These are phyloP conservation scores for Globisporangium rhizosaccharum DNA, from an alignment of 352 stramenopile species.

Conservation along the genomic window DNA sequence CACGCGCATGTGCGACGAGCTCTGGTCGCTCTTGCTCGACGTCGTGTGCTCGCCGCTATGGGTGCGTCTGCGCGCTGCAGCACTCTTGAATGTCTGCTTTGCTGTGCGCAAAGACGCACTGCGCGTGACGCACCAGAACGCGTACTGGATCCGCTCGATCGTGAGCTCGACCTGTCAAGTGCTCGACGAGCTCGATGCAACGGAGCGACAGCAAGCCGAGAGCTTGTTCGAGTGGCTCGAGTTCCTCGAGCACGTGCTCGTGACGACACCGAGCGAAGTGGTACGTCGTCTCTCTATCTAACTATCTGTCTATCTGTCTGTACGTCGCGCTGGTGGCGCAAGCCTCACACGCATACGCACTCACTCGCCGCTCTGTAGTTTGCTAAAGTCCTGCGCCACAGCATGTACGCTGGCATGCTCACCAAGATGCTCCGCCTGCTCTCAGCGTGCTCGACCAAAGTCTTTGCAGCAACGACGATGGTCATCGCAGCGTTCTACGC, in stretches of 20 bases:
- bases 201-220: constrained; percentile 28
- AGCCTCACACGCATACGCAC: not conserved
- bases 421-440: constrained; percentile 60
- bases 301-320: not conserved
- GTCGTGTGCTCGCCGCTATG: constrained; percentile 63
- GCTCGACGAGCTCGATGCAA: constrained; percentile 50
- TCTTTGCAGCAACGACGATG: constrained; percentile 60
- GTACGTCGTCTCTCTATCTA: constrained; percentile 7
- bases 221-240: constrained; percentile 57
- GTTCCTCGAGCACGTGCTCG: constrained; percentile 52
- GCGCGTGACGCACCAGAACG: constrained; percentile 16
- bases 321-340: not conserved
- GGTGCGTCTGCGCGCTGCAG: constrained; percentile 52
- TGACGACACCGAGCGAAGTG: constrained; percentile 30
- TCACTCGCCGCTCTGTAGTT: constrained; percentile 20
- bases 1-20: constrained; percentile 27
- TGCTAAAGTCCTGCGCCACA: constrained; percentile 29
- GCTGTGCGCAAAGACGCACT: constrained; percentile 19
- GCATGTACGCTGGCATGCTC: constrained; percentile 58
- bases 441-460: constrained; percentile 44
- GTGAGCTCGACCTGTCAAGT: constrained; percentile 69
- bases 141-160: constrained; percentile 54
- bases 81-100: constrained; percentile 51
- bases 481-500: constrained; percentile 51
- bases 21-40: constrained; percentile 64